Evolutionary conservation across 345 rosid species (phyloP), one percentile per base, ranked within the genome.

Genomic region (Arabidopsis suecica): DNA sequence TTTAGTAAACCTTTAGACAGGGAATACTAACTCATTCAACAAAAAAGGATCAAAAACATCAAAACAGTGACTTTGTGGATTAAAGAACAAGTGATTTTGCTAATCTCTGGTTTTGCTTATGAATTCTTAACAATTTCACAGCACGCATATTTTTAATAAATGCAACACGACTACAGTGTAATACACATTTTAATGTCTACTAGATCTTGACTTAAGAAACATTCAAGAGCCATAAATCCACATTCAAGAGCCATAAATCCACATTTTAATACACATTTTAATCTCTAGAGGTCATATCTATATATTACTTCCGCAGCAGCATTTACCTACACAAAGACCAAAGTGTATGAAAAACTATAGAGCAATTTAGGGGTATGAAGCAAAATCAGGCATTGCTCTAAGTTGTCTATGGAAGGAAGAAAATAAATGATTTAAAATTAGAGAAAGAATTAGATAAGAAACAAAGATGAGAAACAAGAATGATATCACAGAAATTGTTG

Each of bases 281-380:
- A 20, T 20, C 22, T 20, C 22, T 20, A 20, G 22, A 20, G 22
- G 22, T 20, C 22, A 20, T 20, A 20, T 20, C 22, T 20, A 71
- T 94, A 89, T 72, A 91, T 94, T 68, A 94, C 96, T 80, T 91
- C 97, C 3, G 97, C 97, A 16, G 98, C 98, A 70, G 97, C 96
- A 85, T 93, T 93, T 50, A 91, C 97, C 98, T 94, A 80, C 59
- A 82, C 59, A 80, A 67, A 10, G 63, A 54, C 28, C 49, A 18
- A 65, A 4, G 61, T 28, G 41, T 58, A 34, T 60, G 37, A 69
- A 62, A 77, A 37, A 41, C 61, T 13, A 47, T 5, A 25, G 40
- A 65, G 38, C 49, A 9, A 4, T 33, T 61, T 45, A 57, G 14
- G 11, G 23, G 23, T 4, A 55, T 50, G 33, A 63, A 37, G 11